phyloP scores from a whole-genome alignment of 805 yeast genomes.

The Candida adriatica region DNA sequence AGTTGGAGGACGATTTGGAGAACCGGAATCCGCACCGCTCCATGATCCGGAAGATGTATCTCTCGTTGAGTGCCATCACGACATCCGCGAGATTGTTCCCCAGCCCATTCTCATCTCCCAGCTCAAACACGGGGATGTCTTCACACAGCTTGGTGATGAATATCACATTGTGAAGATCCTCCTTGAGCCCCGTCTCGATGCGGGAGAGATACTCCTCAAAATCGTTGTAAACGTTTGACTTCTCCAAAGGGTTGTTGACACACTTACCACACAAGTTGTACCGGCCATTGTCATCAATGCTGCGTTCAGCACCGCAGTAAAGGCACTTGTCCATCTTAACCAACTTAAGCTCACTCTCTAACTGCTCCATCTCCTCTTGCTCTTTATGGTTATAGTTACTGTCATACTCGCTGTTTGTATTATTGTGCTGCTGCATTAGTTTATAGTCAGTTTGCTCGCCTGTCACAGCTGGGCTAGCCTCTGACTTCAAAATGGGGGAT shows the following conservation, averaged over 20 bases:
- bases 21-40: constrained; percentile 20
- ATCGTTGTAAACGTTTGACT: constrained; percentile 19
- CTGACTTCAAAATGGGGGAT: constrained; percentile 17
- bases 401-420: constrained; percentile 1
- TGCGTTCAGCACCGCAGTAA: constrained; percentile 20
- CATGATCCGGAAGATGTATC: constrained; percentile 15
- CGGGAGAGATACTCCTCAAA: constrained; percentile 15
- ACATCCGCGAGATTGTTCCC: constrained; percentile 14
- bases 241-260: constrained; percentile 20
- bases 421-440: constrained; percentile 10
- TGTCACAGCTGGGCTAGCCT: constrained; percentile 9
- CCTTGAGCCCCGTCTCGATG: constrained; percentile 11
- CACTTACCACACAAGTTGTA: constrained; percentile 22
- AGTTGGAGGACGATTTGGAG: constrained; percentile 17
- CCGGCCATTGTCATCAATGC: constrained; percentile 23
- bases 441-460: constrained; percentile 14
- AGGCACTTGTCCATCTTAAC: constrained; percentile 8
- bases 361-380: constrained; percentile 1
- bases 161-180: constrained; percentile 17
- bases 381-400: constrained; percentile 4
- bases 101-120: constrained; percentile 2
- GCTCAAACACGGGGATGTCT: constrained; percentile 15
- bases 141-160: constrained; percentile 15
- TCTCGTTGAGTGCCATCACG: constrained; percentile 9
- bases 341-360: no score